These are phyloP conservation scores for Gossypium aridum DNA, from an alignment of 441 rosid genomes.

Conservation along the genomic window DNA sequence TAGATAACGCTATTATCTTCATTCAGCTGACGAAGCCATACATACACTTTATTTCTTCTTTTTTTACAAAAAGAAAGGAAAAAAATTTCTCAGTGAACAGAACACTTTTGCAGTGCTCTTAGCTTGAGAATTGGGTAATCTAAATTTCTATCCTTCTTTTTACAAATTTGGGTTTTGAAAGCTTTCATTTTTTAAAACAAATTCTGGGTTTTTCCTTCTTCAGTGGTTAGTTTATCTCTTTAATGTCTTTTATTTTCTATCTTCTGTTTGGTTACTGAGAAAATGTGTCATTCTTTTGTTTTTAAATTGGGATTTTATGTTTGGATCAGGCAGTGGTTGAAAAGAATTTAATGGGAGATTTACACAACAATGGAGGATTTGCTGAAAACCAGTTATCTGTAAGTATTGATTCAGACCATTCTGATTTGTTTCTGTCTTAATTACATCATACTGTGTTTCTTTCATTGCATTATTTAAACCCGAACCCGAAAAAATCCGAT, in stretches of 20 bases:
- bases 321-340: constrained; percentile 13
- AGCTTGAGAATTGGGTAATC: constrained; percentile 20
- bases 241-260: too few relatives aligned
- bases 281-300: neutral
- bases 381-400: constrained; percentile 26
- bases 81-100: neutral
- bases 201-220: constrained; percentile 1
- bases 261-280: neutral
- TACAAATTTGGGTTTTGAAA: constrained; percentile 16
- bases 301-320: neutral
- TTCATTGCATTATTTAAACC: neutral
- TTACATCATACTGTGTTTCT: neutral
- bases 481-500: too few relatives aligned
- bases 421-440: neutral
- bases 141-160: neutral
- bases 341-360: constrained; percentile 35
- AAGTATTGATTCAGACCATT: constrained; percentile 14
- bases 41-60: neutral
- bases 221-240: neutral
- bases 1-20: constrained; percentile 22
- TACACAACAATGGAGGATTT: constrained; percentile 17
- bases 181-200: neutral
- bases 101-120: neutral
- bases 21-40: constrained; percentile 19
- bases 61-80: neutral